Conservation (phyloP, 148 eudicot genomes). For the Silene uniflora region DNA sequence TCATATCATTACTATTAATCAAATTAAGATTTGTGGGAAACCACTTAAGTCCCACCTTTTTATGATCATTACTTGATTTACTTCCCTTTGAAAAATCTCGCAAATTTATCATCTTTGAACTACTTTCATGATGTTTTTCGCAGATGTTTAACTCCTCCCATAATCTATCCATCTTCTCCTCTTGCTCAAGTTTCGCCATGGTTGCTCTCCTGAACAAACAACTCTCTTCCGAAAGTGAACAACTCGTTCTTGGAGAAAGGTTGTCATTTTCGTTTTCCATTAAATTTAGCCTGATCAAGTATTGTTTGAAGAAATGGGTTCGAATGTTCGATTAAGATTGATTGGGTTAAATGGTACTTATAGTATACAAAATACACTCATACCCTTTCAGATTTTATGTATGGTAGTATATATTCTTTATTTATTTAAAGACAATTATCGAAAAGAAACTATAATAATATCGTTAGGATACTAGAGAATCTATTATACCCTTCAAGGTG, state of each 20-base stretch:
- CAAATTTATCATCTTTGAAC: not conserved
- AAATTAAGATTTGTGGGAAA: not conserved
- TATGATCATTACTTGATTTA: not conserved
- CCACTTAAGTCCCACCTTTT: not conserved
- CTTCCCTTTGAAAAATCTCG: not conserved
- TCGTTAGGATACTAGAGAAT: not conserved
- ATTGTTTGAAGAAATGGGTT: no score
- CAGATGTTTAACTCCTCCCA: not conserved
- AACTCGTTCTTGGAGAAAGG: not conserved
- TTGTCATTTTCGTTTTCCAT: not conserved
- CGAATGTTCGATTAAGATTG: no score
- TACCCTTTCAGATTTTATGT: no score
- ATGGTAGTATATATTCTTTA: not conserved
- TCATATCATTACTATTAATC: no score
- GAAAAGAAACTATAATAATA: no score
- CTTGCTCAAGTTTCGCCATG: not conserved
- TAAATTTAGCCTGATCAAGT: not conserved
- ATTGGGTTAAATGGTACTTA: no score
- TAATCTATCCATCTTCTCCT: conserved; percentile 1
- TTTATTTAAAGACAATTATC: not conserved
- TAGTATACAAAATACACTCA: no score
- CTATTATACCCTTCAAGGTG: no score
- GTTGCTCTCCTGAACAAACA: not conserved
- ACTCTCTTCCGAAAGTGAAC: not conserved
- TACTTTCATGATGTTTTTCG: not conserved